phyloP scores from a whole-genome alignment of 2,329 filamentous ascomycete genomes.

The Mollisia scopiformis region DNA sequence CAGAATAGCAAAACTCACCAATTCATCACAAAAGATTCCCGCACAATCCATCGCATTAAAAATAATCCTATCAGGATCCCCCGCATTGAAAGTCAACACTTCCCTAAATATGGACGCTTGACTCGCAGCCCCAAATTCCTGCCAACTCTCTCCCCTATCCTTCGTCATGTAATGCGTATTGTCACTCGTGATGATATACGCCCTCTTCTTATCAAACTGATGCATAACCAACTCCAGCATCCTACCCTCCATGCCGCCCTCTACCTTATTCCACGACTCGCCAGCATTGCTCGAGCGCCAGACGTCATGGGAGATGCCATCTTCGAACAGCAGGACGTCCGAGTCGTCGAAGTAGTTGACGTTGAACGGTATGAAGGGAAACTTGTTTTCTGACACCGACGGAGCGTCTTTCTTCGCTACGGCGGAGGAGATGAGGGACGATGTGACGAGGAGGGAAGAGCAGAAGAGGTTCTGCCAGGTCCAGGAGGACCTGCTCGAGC shows the following conservation, averaged over 20 bases:
- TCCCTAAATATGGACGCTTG: constrained; percentile 56
- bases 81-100: constrained; percentile 78
- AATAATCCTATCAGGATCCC: constrained; percentile 82
- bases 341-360: constrained; percentile 92
- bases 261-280: constrained; percentile 70
- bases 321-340: constrained; percentile 77
- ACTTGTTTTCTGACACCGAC: constrained; percentile 63
- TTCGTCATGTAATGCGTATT: constrained; percentile 80
- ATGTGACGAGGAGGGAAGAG: constrained; percentile 33
- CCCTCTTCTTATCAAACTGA: constrained; percentile 75
- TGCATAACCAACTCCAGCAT: constrained; percentile 72
- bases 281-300: constrained; percentile 84
- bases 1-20: constrained; percentile 36
- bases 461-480: constrained; percentile 35
- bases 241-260: constrained; percentile 65
- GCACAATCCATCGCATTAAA: constrained; percentile 77
- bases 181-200: constrained; percentile 75
- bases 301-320: constrained; percentile 64
- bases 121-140: constrained; percentile 66
- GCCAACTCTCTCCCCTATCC: constrained; percentile 83
- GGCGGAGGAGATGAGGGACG: constrained; percentile 30
- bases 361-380: constrained; percentile 68
- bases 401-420: constrained; percentile 51
- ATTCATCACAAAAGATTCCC: constrained; percentile 64
- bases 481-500: constrained; percentile 8